Evolutionary conservation across 805 yeast genomes (phyloP), one percentile per base, ranked within the genome.

Genomic region (Clavispora carvajalis): DNA sequence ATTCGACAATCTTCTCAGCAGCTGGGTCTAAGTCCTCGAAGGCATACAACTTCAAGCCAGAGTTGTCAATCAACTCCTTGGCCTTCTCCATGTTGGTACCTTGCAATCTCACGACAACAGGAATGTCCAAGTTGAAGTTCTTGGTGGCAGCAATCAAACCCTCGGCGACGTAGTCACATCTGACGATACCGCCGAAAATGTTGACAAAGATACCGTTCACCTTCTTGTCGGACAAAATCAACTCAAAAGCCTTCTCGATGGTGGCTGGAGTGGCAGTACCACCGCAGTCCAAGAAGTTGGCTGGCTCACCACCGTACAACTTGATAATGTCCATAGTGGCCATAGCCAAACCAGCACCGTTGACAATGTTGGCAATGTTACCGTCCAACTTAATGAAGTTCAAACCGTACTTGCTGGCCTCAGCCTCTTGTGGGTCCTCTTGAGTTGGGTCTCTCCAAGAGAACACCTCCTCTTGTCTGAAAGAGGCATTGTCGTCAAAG

Each of bases 281-380:
- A 76, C 99, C 99, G 70, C 96, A 93, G 76, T 93, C 99, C 65
- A 93, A 80, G 80, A 93, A 93, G 78, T 93, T 93, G 52, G 99
- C 99, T 58, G 99, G 99, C 55, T 80, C 85, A 67, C 99, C 99
- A 60, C 98, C 97, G 74, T 89, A 86, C 58, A 93, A 80, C 74
- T 93, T 89, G 75, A 93, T 88, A 65, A 95, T 95, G 71, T 93
- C 99, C 97, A 93, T 90, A 52, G 99, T 93, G 57, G 99, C 99
- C 99, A 93, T 93, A 59, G 99, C 99, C 64, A 93, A 79, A 69
- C 99, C 99, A 44, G 99, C 99, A 76, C 99, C 99, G 70, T 93
- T 93, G 65, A 93, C 99, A 49, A 93, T 77, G 76, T 96, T 91
- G 58, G 99, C 99, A 62, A 93, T 91, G 77, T 89, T 87, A 70